Evolutionary conservation across 352 stramenopile genomes (phyloP).

Genomic region (Discostella stelligera): DNA sequence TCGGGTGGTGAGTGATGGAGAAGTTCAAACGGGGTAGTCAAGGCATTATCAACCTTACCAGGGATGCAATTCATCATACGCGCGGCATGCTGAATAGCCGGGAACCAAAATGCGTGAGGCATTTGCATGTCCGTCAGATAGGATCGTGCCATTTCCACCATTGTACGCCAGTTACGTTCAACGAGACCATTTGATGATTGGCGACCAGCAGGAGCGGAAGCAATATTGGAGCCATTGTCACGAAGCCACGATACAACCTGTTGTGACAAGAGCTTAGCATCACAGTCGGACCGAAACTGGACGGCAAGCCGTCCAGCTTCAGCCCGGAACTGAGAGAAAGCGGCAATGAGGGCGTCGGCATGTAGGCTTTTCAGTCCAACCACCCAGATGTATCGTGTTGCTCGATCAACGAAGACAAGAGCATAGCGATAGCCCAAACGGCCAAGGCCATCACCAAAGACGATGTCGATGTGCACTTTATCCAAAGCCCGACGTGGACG

Average conservation of each 20-base stretch:
- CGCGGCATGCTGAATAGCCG: neutral
- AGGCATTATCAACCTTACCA: neutral
- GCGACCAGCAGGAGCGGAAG: neutral
- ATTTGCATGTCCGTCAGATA: neutral
- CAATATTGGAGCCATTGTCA: slow-evolving; percentile 7
- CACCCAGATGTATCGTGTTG: slow-evolving; percentile 11
- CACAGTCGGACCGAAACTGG: slow-evolving; percentile 12
- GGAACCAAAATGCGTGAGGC: slow-evolving; percentile 4
- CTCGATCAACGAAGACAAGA: slow-evolving; percentile 11
- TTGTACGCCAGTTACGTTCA: slow-evolving; percentile 18
- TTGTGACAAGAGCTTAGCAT: slow-evolving; percentile 11
- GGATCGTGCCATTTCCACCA: slow-evolving; percentile 12
- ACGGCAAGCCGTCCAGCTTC: slow-evolving; percentile 1
- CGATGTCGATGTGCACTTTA: too few species aligned
- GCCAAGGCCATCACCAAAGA: neutral
- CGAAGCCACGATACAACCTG: slow-evolving; percentile 9
- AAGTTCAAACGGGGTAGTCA: slow-evolving; percentile 3
- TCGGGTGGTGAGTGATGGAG: neutral
- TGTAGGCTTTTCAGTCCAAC: slow-evolving; percentile 6
- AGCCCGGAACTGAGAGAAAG: slow-evolving; percentile 5
- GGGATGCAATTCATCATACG: slow-evolving; percentile 8
- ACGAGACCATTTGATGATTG: slow-evolving; percentile 12
- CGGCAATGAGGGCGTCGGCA: slow-evolving; percentile 2
- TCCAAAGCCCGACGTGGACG: too few species aligned
- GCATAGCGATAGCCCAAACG: slow-evolving; percentile 17